phyloP scores from a whole-genome alignment of 768 basidiomycete species.

The Leccinum uliginosum region DNA sequence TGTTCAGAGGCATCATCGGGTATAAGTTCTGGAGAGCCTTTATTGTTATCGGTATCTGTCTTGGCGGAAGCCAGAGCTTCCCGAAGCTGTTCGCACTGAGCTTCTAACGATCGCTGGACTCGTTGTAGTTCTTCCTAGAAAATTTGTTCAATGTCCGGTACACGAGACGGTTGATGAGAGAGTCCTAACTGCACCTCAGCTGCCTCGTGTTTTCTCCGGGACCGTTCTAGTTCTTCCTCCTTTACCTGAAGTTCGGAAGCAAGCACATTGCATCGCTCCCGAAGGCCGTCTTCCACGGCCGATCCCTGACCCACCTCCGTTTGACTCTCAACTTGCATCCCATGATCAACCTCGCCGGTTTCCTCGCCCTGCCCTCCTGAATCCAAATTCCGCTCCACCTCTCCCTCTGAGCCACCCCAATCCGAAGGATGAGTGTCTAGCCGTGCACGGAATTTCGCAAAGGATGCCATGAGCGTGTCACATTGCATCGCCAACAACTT shows the following conservation, averaged over 20 bases:
- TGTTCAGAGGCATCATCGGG: slow-evolving; percentile 5
- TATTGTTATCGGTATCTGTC: not conserved
- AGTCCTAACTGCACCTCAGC: slow-evolving; percentile 19
- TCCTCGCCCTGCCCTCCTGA: slow-evolving; percentile 13
- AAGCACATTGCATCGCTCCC: slow-evolving; percentile 17
- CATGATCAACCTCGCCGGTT: slow-evolving; percentile 8
- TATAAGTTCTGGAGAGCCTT: slow-evolving; percentile 1
- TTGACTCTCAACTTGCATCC: not conserved
- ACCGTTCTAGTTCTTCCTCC: slow-evolving; percentile 18
- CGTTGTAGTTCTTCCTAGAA: slow-evolving; percentile 20
- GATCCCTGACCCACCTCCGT: slow-evolving; percentile 11
- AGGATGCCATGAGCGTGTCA: slow-evolving; percentile 28
- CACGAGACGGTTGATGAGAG: not conserved
- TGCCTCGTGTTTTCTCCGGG: slow-evolving; percentile 9
- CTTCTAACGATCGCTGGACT: slow-evolving; percentile 12
- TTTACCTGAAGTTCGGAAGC: slow-evolving; percentile 15
- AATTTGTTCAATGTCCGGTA: slow-evolving; percentile 5
- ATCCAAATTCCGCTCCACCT: slow-evolving; percentile 23
- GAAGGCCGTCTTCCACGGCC: slow-evolving; percentile 1
- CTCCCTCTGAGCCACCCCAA: slow-evolving; percentile 21
- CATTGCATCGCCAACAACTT: slow-evolving; percentile 20
- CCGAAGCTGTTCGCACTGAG: slow-evolving; percentile 18
- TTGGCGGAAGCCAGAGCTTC: slow-evolving; percentile 10
- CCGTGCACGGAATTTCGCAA: slow-evolving; percentile 27
- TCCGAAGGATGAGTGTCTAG: slow-evolving; percentile 20